Base-by-base conservation (phyloP, 2,329 filamentous ascomycete species). In the Penicillium sp. region DNA sequence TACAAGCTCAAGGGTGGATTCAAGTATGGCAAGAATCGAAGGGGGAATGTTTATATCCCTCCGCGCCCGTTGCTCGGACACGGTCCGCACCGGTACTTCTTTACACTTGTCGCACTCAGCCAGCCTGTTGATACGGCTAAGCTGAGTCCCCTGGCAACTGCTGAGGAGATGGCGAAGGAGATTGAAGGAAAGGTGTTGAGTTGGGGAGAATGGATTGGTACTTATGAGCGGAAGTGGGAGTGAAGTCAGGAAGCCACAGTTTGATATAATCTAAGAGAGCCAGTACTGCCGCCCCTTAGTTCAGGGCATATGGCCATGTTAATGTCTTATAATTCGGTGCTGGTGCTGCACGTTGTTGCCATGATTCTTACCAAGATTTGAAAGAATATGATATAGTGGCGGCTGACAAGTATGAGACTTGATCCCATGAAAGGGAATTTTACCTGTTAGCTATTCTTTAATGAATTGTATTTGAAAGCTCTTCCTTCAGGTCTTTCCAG, bases 11-110 rank as follows among this genome's bases (percentile, higher is more conserved):
- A 67, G 35, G 80, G 81, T 0, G 81, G 81, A 0, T 85, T 84
- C 60, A 73, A 77, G 57, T 82, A 81, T 51, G 82, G 81, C 2
- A 70, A 75, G 61, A 83, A 78, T 26, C 68, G 75, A 4, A 71
- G 75, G 2, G 76, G 76, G 0, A 65, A 52, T 22, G 67, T 83
- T 0, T 85, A 84, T 62, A 74, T 79, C 4, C 74, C 79, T 0
- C 82, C 83, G 1, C 70, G 76, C 13, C 82, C 83, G 19, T 70
- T 83, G 37, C 67, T 82, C 55, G 83, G 83, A 28, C 80, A 85
- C 64, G 83, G 83, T 0, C 75, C 77, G 25, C 82, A 85, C 70
- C 74, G 83, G 58, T 86, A 84, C 57, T 82, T 83, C 70, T 85
- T 77, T 59, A 75, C 82, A 62, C 69, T 85, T 16, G 68, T 85